Evolutionary conservation across 2,329 filamentous ascomycete genomes (phyloP), one percentile per base, ranked within the genome.

Genomic region (Aspergillus viridinutans): DNA sequence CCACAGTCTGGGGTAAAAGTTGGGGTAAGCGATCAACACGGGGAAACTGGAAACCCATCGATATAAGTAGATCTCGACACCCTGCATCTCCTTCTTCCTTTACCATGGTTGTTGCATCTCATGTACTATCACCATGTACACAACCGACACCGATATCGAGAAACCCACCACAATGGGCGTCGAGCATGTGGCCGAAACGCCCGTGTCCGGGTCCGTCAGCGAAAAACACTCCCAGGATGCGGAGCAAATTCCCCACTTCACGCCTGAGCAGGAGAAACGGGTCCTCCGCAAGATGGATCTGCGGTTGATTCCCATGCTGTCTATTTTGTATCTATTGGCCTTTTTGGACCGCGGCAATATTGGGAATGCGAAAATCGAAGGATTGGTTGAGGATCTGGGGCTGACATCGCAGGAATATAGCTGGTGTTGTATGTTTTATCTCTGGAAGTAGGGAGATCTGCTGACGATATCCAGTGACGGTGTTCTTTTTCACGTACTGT

Each of bases 301-400:
- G 14, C 63, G 63, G 4, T 52, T 69, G 32, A 67, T 69, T 53
- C 67, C 67, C 3, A 68, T 68, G 64, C 60, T 69, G 12, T 63
- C 63, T 5, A 29, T 65, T 3, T 47, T 69, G 10, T 73, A 73
- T 53, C 58, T 73, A 0, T 57, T 73, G 1, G 65, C 64, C 4
- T 73, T 71, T 52, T 49, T 73, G 29, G 71, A 73, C 49, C 66
- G 71, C 12, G 67, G 70, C 3, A 73, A 73, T 56, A 70, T 73
- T 10, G 71, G 71, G 1, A 73, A 73, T 55, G 71, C 71, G 6
- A 69, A 71, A 23, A 67, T 73, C 14, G 69, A 70, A 53, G 69
- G 69, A 5, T 54, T 72, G 38, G 45, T 67, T 20, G 63, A 66
- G 2, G 66, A 71, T 55, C 51, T 72, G 20, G 20, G 69, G 43